phyloP scores from a whole-genome alignment of 2,329 filamentous ascomycete species.

The Arthrobotrys musiformis region DNA sequence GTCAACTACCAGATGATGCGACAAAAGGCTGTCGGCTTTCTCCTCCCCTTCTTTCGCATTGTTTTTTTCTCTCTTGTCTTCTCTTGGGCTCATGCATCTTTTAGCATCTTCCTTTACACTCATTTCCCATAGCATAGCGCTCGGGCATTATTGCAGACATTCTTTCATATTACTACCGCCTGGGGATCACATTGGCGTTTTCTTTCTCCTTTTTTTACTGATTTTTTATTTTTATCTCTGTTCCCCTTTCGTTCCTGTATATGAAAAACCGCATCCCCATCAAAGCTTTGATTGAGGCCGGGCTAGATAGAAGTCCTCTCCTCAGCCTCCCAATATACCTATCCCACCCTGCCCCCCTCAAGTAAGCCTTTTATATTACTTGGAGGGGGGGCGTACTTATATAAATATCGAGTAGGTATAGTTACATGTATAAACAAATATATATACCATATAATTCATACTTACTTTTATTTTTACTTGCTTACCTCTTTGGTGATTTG shows the following conservation, averaged over 20 bases:
- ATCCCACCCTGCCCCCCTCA: too few relatives aligned
- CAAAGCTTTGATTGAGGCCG: background rate
- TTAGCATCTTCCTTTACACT: background rate
- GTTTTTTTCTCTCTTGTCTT: too few relatives aligned
- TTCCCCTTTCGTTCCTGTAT: background rate
- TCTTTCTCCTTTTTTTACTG: background rate
- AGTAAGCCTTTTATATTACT: too few relatives aligned
- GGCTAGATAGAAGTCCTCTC: background rate
- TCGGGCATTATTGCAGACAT: background rate
- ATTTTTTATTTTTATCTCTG: background rate
- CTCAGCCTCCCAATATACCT: background rate
- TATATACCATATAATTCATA: too few relatives aligned
- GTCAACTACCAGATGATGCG: background rate
- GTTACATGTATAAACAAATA: too few relatives aligned
- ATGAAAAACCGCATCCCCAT: background rate
- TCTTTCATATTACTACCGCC: background rate
- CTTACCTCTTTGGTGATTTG: too few relatives aligned
- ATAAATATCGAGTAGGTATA: too few relatives aligned
- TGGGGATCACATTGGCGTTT: slow-evolving; percentile 22
- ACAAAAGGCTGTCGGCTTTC: too few relatives aligned
- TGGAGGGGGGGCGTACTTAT: too few relatives aligned
- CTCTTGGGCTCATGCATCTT: background rate
- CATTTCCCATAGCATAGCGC: background rate
- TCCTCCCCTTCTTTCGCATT: background rate
- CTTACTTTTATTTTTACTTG: too few relatives aligned